A percentile compares a stretch with the other conserved stretches of the same genome.
phyloP scores from a whole-genome alignment of 179 eudicot genomes.

The Beta corolliflora region DNA sequence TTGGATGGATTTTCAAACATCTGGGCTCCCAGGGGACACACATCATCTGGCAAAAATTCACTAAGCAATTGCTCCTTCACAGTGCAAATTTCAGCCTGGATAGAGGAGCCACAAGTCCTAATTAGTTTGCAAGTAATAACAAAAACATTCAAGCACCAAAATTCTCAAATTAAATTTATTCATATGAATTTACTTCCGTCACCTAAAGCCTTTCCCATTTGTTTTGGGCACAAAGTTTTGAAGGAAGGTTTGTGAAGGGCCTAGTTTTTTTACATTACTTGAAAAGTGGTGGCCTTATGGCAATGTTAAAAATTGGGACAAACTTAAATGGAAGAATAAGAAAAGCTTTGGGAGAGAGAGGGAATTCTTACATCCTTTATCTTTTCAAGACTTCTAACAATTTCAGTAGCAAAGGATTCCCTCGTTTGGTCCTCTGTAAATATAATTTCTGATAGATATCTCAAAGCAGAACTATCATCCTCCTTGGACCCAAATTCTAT shows the following conservation, averaged over 20 bases:
- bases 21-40: constrained; percentile 70
- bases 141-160: neutral
- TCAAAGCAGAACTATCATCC: constrained; percentile 56
- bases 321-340: too few species aligned
- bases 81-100: constrained; percentile 58
- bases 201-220: too few species aligned
- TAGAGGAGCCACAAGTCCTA: constrained; percentile 25
- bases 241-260: too few species aligned
- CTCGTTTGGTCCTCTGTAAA: constrained; percentile 52
- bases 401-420: constrained; percentile 55
- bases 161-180: neutral
- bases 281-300: too few species aligned
- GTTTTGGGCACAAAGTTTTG: too few species aligned
- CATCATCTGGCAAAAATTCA: constrained; percentile 84
- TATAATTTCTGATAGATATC: constrained; percentile 52
- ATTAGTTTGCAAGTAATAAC: constrained; percentile 5
- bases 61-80: constrained; percentile 71
- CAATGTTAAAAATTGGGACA: too few species aligned
- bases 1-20: constrained; percentile 40
- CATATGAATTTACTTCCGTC: too few species aligned
- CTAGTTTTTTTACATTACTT: too few species aligned
- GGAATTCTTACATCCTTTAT: constrained; percentile 45
- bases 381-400: constrained; percentile 52
- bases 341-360: too few species aligned
- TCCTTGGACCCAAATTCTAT: constrained; percentile 61